phyloP scores from a whole-genome alignment of 805 yeast species.

The Metschnikowia lochheadii region DNA sequence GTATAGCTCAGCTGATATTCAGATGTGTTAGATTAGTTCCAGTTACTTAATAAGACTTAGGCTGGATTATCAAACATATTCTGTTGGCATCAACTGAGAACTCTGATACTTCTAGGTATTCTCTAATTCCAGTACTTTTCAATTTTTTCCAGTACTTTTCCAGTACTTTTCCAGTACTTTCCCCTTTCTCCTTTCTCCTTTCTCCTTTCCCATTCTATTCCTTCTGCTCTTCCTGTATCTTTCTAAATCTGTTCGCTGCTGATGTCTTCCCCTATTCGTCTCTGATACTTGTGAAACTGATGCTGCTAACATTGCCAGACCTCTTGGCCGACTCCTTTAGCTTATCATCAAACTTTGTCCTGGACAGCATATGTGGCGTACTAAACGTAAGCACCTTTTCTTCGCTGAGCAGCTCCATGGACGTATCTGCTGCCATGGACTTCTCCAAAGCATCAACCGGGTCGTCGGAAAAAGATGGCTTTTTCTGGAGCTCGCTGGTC shows the following conservation, averaged over 20 bases:
- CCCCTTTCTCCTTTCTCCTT: too few species aligned
- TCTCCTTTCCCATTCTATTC: too few species aligned
- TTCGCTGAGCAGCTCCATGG: constrained; percentile 4
- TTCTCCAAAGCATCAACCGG: background rate
- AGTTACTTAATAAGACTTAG: too few species aligned
- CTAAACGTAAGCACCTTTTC: background rate
- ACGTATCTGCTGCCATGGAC: background rate
- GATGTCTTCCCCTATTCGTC: constrained; percentile 7
- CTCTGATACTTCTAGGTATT: too few species aligned
- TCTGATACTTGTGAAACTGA: constrained; percentile 17
- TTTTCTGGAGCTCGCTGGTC: background rate
- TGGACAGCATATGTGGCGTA: background rate
- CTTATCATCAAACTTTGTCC: background rate
- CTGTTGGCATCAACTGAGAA: too few species aligned
- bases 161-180: too few species aligned
- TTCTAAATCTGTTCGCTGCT: background rate
- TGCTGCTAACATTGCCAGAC: constrained; percentile 13
- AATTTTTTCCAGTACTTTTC: too few species aligned
- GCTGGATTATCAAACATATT: too few species aligned
- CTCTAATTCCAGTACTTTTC: too few species aligned
- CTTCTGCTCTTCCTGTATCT: too few species aligned
- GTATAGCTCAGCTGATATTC: too few species aligned
- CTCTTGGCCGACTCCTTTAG: constrained; percentile 3
- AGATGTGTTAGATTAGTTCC: too few species aligned
- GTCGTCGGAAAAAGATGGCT: background rate